Percentiles rank a stretch among this genome's conserved stretches.
These are phyloP conservation scores for Tripterygium wilfordii DNA, from an alignment of 177 flowering plant species.

Conservation along the genomic window DNA sequence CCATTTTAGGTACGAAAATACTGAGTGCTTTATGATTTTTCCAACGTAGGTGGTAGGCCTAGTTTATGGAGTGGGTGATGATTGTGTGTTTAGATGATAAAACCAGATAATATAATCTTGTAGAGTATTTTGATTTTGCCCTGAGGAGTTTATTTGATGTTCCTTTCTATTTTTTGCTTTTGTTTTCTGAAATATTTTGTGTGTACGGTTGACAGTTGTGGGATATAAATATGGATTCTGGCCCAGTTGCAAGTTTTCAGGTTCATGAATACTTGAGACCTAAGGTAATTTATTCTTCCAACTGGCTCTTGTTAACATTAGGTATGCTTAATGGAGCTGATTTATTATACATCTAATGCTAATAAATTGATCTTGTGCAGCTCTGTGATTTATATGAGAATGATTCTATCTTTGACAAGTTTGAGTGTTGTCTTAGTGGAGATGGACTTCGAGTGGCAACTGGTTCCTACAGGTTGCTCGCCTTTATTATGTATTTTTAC, in stretches of 20 bases:
- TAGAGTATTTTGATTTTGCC: too few species aligned
- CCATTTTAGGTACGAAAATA: too few species aligned
- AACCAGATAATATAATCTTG: too few species aligned
- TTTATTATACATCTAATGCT: not conserved
- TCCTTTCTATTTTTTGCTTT: not conserved
- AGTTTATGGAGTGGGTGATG: too few species aligned
- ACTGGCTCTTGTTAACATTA: too few species aligned
- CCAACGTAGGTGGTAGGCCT: too few species aligned
- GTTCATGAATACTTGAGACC: conserved; percentile 59
- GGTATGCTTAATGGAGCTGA: too few species aligned
- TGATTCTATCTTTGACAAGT: conserved; percentile 63
- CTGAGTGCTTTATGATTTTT: too few species aligned
- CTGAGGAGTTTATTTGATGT: too few species aligned
- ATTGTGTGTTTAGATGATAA: too few species aligned
- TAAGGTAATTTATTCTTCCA: conserved; percentile 24
- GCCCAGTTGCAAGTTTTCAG: conserved; percentile 55
- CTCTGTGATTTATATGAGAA: conserved; percentile 60
- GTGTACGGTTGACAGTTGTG: conserved; percentile 40
- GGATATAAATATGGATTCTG: conserved; percentile 60
- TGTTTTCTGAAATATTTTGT: too few species aligned
- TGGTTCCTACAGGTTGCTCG: conserved; percentile 51
- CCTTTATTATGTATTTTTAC: not conserved
- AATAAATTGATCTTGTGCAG: conserved; percentile 25
- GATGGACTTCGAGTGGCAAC: conserved; percentile 53
- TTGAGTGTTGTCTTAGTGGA: conserved; percentile 61